Evolutionary conservation across 2,329 filamentous ascomycete genomes (phyloP).

Genomic region (Venturia oleaginea): DNA sequence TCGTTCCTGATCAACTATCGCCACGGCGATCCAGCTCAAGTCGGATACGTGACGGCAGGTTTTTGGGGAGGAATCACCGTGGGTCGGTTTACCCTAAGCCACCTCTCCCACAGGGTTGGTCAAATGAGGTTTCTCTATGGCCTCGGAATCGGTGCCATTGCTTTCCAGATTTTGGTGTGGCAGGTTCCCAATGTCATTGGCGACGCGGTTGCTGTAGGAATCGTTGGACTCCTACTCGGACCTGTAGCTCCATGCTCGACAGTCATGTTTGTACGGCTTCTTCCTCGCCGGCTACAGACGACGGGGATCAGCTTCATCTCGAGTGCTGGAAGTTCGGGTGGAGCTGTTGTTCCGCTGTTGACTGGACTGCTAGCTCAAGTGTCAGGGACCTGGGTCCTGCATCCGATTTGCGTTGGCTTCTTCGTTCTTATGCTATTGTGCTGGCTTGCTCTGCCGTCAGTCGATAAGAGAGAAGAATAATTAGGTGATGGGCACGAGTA

Average conservation of each 20-base stretch:
- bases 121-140: slow-evolving; percentile 61
- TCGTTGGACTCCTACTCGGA: slow-evolving; percentile 67
- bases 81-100: slow-evolving; percentile 63
- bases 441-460: slow-evolving; percentile 52
- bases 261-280: slow-evolving; percentile 51
- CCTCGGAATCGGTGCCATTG: slow-evolving; percentile 51
- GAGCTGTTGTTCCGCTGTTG: slow-evolving; percentile 56
- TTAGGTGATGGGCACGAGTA: not conserved
- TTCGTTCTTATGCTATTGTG: slow-evolving; percentile 57
- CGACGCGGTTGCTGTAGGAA: slow-evolving; percentile 38
- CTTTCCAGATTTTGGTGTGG: slow-evolving; percentile 73
- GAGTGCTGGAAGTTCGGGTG: slow-evolving; percentile 60
- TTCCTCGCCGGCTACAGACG: slow-evolving; percentile 52
- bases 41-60: slow-evolving; percentile 70
- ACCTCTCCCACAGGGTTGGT: slow-evolving; percentile 56
- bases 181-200: slow-evolving; percentile 58
- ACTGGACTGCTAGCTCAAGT: slow-evolving; percentile 56
- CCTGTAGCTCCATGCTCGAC: slow-evolving; percentile 70
- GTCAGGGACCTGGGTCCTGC: slow-evolving; percentile 53
- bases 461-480: slow-evolving; percentile 52
- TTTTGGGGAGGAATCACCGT: slow-evolving; percentile 66
- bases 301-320: slow-evolving; percentile 59
- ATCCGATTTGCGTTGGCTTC: slow-evolving; percentile 57
- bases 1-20: slow-evolving; percentile 71
- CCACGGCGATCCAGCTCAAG: slow-evolving; percentile 56